These are phyloP conservation scores for Cladorrhinum sp. DNA, from an alignment of 2,329 filamentous ascomycete genomes.

Conservation along the genomic window DNA sequence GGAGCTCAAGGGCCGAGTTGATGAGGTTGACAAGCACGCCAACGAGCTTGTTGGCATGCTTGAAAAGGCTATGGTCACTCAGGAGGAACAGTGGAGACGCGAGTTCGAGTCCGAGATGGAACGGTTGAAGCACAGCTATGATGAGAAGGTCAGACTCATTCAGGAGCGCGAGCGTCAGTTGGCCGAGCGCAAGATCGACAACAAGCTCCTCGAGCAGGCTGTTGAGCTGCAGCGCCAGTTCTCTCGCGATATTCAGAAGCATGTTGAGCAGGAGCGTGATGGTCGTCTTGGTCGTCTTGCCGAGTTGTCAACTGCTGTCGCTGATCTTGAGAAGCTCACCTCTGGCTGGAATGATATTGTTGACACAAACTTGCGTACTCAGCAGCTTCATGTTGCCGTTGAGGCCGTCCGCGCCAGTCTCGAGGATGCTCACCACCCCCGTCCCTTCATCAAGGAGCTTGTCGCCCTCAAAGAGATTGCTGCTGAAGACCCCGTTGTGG, in stretches of 20 bases:
- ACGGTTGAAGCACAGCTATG: constrained; percentile 72
- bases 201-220: constrained; percentile 86
- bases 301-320: constrained; percentile 73
- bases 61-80: constrained; percentile 74
- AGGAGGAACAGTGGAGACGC: constrained; percentile 78
- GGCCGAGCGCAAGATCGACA: constrained; percentile 77
- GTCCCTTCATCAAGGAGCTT: constrained; percentile 87
- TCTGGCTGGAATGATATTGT: constrained; percentile 87
- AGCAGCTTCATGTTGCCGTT: constrained; percentile 93
- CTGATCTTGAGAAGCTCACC: constrained; percentile 82
- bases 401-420: constrained; percentile 87
- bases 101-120: constrained; percentile 87
- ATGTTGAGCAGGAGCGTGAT: constrained; percentile 84
- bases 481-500: constrained; percentile 77
- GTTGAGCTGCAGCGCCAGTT: constrained; percentile 85
- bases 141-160: constrained; percentile 74
- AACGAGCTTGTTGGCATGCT: constrained; percentile 85
- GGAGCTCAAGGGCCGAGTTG: constrained; percentile 67
- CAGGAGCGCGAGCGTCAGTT: constrained; percentile 76
- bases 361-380: constrained; percentile 85
- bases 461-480: constrained; percentile 93
- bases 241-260: constrained; percentile 69
- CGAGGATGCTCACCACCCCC: constrained; percentile 68
- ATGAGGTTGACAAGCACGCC: constrained; percentile 82
- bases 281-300: constrained; percentile 82